Base-by-base conservation (phyloP, 257 asterid genomes). In the Ligustrum vulgare region DNA sequence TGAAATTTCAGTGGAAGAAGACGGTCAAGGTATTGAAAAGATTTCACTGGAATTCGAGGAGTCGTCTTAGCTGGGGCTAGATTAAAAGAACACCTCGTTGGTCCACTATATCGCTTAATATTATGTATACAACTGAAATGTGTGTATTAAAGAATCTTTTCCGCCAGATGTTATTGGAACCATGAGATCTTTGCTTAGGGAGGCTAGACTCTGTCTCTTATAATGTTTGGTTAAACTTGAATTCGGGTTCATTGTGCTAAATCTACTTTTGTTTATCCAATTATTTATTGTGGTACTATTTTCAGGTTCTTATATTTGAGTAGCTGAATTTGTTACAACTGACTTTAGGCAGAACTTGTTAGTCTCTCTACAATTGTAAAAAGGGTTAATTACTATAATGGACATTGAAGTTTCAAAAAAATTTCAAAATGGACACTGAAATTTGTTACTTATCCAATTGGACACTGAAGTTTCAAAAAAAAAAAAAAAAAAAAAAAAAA, bases 1-100 rank as follows among this genome's bases (percentile, higher is more conserved):
- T n/a, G 36, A 15, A 32, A 20, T 72, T 71, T 79, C 93, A 93
- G 98, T 90, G 78, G 67, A 79, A 82, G 73, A 65, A 90, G 96
- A 72, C 84, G 90, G 71, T 72, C 97, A 3, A 89, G 96, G 84
- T 54, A 90, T 80, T 88, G 83, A 89, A 56, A 18, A 66, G 51
- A 66, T 35, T 8, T 64, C 41, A 41, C 51, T 25, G 43, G 69
- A 10, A 60, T 71, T 18, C 35, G 49, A 43, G 39, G 70, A 56
- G 56, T 62, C 49, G 23, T 69, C 56, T 7, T 23, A 20, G 73
- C 39, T 8, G 62, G 32, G 16, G 72, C 23, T 58, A 8, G 31
- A 13, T 58, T 23, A 2, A 23, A 58, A 58, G 66, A 9, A 58
- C 6, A 58, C 33, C 35, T 60, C 18, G 67, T 60, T 18, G 66